Evolutionary conservation across 2,329 filamentous ascomycete genomes (phyloP).

Genomic region (Orbilia blumenaviensis): DNA sequence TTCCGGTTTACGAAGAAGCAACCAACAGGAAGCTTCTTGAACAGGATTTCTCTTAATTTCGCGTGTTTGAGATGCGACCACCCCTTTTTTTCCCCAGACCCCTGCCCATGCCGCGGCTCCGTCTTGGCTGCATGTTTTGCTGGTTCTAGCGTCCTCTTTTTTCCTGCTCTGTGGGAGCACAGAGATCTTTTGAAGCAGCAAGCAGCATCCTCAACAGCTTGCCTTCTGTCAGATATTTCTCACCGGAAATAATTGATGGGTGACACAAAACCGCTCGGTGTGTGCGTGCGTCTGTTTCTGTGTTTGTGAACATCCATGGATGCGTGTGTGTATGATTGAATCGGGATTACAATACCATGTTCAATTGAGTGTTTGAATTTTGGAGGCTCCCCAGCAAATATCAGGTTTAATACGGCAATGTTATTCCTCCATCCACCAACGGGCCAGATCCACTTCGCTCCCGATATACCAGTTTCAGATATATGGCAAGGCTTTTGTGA

Average conservation of each 20-base stretch:
- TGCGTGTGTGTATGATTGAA: too few species aligned
- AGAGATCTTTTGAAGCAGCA: background rate
- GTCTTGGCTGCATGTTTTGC: slow-evolving; percentile 31
- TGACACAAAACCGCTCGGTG: background rate
- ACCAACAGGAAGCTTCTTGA: slow-evolving; percentile 2
- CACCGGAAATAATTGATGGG: background rate
- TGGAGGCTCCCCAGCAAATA: background rate
- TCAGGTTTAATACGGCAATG: background rate
- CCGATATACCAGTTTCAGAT: slow-evolving; percentile 17
- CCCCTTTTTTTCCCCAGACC: slow-evolving; percentile 24
- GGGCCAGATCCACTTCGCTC: slow-evolving; percentile 21
- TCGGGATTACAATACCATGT: background rate
- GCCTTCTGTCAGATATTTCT: background rate
- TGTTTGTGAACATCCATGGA: too few species aligned
- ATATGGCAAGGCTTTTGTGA: background rate
- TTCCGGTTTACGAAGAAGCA: too few species aligned
- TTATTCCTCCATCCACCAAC: background rate
- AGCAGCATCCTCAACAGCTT: background rate
- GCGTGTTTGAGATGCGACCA: slow-evolving; percentile 45
- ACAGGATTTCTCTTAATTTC: slow-evolving; percentile 42
- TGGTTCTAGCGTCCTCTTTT: background rate
- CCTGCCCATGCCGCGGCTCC: slow-evolving; percentile 20
- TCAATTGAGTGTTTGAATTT: slow-evolving; percentile 6
- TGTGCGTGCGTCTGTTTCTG: too few species aligned
- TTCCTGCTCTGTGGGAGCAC: background rate